phyloP scores from a whole-genome alignment of 768 basidiomycete species.

The Trametes cinnabarina region DNA sequence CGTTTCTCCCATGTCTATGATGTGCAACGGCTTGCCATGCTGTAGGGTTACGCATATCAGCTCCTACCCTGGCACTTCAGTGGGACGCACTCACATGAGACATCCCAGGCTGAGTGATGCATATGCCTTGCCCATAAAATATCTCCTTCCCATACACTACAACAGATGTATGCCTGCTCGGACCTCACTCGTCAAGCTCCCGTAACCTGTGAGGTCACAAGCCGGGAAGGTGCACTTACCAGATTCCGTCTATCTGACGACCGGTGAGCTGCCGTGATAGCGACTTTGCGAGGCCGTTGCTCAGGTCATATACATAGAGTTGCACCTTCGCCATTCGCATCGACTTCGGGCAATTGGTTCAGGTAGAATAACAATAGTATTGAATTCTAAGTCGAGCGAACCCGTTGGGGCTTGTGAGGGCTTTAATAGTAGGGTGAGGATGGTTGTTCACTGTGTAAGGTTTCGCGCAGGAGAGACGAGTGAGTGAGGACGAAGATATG shows the following conservation, averaged over 20 bases:
- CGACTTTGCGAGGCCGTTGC: constrained; percentile 77
- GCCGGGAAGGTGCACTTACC: constrained; percentile 46
- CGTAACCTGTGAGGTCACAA: background rate
- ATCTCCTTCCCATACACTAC: constrained; percentile 85
- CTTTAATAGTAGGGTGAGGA: too few species aligned
- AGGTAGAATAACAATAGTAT: too few species aligned
- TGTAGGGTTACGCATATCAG: constrained; percentile 28
- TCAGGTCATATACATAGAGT: constrained; percentile 90
- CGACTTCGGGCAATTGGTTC: too few species aligned
- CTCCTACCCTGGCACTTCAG: background rate
- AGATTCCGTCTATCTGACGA: constrained; percentile 89
- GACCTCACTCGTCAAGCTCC: constrained; percentile 7
- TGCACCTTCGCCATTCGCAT: constrained; percentile 46
- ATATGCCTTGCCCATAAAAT: constrained; percentile 89
- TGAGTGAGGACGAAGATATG: too few species aligned
- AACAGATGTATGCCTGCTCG: constrained; percentile 90
- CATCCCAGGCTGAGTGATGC: constrained; percentile 64
- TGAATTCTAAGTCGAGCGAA: too few species aligned
- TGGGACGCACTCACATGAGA: constrained; percentile 63
- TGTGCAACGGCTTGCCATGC: constrained; percentile 73
- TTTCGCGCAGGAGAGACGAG: too few species aligned
- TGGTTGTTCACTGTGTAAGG: too few species aligned
- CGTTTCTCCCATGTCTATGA: constrained; percentile 77
- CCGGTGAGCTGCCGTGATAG: constrained; percentile 82
- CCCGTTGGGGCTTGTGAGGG: too few species aligned